Evolutionary conservation across 306 rosid genomes (phyloP).

Genomic region (Acacia melanoxylon): DNA sequence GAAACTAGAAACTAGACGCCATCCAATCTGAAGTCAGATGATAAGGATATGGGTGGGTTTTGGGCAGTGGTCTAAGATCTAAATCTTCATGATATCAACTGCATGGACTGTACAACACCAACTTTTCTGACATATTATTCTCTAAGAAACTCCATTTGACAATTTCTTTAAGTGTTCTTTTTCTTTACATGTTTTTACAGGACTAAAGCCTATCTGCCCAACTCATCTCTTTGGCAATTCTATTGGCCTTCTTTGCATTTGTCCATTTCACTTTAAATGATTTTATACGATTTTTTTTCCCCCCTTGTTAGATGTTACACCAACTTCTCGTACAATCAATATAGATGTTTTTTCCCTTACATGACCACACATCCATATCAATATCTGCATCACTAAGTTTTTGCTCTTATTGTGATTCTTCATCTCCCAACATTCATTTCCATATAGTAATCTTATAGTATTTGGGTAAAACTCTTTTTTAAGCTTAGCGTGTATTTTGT

Average conservation of each 20-base stretch:
- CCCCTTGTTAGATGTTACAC: not conserved
- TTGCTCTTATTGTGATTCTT: not conserved
- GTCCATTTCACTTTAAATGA: not conserved
- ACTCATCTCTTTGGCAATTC: not conserved
- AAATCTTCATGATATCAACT: not conserved
- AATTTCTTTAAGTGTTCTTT: not conserved
- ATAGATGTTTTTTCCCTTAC: not conserved
- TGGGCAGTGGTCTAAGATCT: not conserved
- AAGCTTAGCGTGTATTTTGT: not conserved
- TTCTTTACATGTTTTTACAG: not conserved
- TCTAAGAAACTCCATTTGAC: not conserved
- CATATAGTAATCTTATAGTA: not conserved
- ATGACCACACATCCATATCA: not conserved
- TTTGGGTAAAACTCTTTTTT: not conserved
- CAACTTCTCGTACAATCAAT: not conserved
- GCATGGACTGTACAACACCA: not conserved
- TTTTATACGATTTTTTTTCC: not conserved
- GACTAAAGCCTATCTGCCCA: not conserved
- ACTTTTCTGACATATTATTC: not conserved
- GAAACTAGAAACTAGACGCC: not conserved
- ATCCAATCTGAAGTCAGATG: not conserved
- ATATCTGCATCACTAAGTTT: not conserved
- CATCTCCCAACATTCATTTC: not conserved
- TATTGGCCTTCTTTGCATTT: not conserved
- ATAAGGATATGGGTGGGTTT: not conserved